Conservation (phyloP, 768 basidiomycete species). For the Neoboletus magnificus region DNA sequence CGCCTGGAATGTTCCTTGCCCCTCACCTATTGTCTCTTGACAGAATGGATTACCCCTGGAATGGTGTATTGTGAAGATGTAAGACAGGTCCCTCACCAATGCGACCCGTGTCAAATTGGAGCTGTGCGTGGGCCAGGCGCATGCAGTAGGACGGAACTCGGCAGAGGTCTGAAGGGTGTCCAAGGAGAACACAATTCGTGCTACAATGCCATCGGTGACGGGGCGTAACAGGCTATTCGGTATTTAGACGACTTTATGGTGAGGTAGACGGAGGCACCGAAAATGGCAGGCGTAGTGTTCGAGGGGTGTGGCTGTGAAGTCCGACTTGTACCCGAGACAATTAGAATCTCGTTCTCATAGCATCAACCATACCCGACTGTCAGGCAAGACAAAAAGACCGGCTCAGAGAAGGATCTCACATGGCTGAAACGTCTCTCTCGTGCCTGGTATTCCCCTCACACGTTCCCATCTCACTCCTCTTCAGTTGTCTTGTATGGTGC, state of each 20-base stretch:
- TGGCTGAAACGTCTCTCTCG: background rate
- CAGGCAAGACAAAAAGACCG: slow-evolving; percentile 20
- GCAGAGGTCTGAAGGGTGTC: background rate
- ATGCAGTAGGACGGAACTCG: background rate
- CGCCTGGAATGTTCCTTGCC: background rate
- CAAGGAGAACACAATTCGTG: background rate
- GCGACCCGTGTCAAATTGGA: background rate
- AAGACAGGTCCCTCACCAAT: background rate
- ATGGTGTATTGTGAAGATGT: background rate
- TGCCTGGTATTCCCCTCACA: background rate
- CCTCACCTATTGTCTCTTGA: slow-evolving; percentile 3
- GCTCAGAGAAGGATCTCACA: background rate
- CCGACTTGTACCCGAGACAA: slow-evolving; percentile 20
- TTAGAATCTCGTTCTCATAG: slow-evolving; percentile 3
- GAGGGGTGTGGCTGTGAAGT: slow-evolving; percentile 16
- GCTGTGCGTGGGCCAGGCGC: background rate
- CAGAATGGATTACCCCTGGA: background rate
- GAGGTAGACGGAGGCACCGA: background rate
- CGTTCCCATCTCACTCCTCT: background rate
- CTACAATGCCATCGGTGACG: background rate
- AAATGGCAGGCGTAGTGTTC: slow-evolving; percentile 26
- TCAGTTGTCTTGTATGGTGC: background rate
- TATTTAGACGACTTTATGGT: background rate
- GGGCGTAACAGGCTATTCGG: too few relatives aligned
- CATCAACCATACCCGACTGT: background rate